phyloP scores from a whole-genome alignment of 1,284 basidiomycete genomes.

The Xerocomus amazonicus region DNA sequence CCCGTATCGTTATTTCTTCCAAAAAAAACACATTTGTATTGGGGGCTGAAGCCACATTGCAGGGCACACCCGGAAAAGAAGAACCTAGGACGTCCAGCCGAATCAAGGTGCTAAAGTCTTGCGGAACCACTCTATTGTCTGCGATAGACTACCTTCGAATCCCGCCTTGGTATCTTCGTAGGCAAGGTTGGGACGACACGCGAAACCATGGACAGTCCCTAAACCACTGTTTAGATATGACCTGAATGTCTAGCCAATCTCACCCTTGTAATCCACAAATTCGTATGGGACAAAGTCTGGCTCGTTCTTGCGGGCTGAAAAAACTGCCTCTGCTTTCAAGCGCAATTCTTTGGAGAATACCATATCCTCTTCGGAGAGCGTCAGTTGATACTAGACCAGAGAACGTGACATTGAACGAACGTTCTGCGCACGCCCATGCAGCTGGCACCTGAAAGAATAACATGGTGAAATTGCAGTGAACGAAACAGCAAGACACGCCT shows the following conservation, averaged over 20 bases:
- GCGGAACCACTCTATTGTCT: constrained; percentile 19
- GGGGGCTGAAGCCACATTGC: neutral
- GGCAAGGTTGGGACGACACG: constrained; percentile 40
- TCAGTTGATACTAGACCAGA: neutral
- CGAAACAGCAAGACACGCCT: neutral
- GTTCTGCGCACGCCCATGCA: constrained; percentile 39
- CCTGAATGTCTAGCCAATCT: neutral
- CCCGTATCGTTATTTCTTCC: neutral
- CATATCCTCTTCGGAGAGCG: constrained; percentile 35
- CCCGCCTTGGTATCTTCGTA: constrained; percentile 41
- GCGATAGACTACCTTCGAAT: constrained; percentile 39
- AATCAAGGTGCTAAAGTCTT: constrained; percentile 15
- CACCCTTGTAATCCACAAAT: constrained; percentile 39
- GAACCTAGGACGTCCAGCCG: neutral
- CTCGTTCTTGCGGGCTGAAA: constrained; percentile 29
- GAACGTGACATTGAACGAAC: constrained; percentile 8
- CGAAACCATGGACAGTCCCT: constrained; percentile 49
- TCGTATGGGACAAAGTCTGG: constrained; percentile 32
- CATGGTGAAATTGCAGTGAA: neutral
- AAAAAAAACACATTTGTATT: neutral
- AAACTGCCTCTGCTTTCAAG: constrained; percentile 33
- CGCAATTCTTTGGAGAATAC: constrained; percentile 32
- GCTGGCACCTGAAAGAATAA: constrained; percentile 34
- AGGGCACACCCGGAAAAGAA: neutral
- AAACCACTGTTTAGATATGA: constrained; percentile 1